phyloP scores from a whole-genome alignment of 805 yeast genomes.

The Nakazawaea peltata region DNA sequence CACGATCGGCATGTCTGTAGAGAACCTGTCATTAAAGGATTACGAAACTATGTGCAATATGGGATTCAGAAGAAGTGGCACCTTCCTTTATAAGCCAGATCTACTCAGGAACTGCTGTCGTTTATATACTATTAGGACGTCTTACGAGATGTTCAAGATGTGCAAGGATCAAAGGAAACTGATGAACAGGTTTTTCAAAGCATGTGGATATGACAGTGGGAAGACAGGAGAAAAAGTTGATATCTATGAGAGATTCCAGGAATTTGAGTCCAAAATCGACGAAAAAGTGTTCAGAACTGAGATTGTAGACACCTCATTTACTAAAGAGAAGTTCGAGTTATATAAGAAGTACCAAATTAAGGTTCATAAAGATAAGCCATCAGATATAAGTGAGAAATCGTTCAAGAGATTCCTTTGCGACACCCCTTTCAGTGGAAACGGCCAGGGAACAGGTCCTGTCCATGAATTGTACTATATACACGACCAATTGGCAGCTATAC shows the following conservation, averaged over 20 bases:
- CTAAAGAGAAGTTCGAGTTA: constrained; percentile 52
- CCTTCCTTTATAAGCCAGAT: constrained; percentile 51
- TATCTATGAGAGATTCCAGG: constrained; percentile 11
- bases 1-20: constrained; percentile 31
- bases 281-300: constrained; percentile 24
- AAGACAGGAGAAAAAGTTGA: constrained; percentile 12
- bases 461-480: constrained; percentile 76
- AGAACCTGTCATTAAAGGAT: constrained; percentile 36
- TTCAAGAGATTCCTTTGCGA: constrained; percentile 65
- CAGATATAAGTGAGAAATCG: constrained; percentile 33
- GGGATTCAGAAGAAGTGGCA: constrained; percentile 79
- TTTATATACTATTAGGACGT: constrained; percentile 68
- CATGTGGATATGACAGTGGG: constrained; percentile 18
- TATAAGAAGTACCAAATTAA: constrained; percentile 62
- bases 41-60: constrained; percentile 62
- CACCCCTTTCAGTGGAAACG: constrained; percentile 42
- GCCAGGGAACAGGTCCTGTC: constrained; percentile 41
- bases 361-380: constrained; percentile 57
- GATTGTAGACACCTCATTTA: constrained; percentile 43
- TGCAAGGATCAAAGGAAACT: constrained; percentile 62
- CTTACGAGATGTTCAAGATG: constrained; percentile 33
- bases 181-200: constrained; percentile 50
- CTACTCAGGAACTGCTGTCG: constrained; percentile 69
- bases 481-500: constrained; percentile 59
- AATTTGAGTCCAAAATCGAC: constrained; percentile 12